Base-by-base conservation (phyloP, 2,329 filamentous ascomycete genomes). In the Stylonectria norvegica region DNA sequence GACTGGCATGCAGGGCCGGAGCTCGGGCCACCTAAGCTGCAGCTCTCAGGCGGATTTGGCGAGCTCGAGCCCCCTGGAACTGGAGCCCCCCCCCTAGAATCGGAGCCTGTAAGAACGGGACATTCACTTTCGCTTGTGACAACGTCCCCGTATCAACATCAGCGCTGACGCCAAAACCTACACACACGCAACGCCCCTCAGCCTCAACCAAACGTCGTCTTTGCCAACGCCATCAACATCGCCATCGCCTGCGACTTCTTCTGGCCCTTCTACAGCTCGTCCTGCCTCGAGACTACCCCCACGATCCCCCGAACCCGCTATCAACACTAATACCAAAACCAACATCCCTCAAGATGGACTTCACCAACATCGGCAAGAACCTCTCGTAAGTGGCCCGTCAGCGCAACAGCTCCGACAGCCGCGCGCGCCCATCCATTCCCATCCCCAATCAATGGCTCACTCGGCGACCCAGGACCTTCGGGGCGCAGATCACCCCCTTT, bases 401-500 rank as follows among this genome's bases (percentile, higher is more conserved):
- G 43, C 36, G 22, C 36, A 20, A 33, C 37, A 47, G 34, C 45
- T 41, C 45, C 49, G 35, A 39, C 22, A 28, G 20, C 34, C n/a
- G n/a, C n/a, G n/a, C n/a, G n/a, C n/a, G n/a, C n/a, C n/a, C 33
- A 31, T 36, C 18, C 38, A 38, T 48, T 36, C 41, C 32, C 28
- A 40, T 42, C 43, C 49, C 59, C 45, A 57, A 51, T 34, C 34
- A 22, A 38, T 36, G 23, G 40, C 49, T 48, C 34, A 51, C 45
- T 34, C 34, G 23, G 14, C 33, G n/a, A 29, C 38, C 37, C 57
- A 75, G 73, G 61, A 75, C 72, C 61, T 64, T 81, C 61, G 90
- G 89, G 62, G 85, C 86, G 52, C 83, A 84, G 56, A 87, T 97
- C 69, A 89, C 88, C 52, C 93, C 93, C 23, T 95, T 95, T 65